Percentiles rank a stretch among this genome's conserved stretches.
These are phyloP conservation scores for Lepidium campestre DNA, from an alignment of 441 rosid species.

Conservation along the genomic window DNA sequence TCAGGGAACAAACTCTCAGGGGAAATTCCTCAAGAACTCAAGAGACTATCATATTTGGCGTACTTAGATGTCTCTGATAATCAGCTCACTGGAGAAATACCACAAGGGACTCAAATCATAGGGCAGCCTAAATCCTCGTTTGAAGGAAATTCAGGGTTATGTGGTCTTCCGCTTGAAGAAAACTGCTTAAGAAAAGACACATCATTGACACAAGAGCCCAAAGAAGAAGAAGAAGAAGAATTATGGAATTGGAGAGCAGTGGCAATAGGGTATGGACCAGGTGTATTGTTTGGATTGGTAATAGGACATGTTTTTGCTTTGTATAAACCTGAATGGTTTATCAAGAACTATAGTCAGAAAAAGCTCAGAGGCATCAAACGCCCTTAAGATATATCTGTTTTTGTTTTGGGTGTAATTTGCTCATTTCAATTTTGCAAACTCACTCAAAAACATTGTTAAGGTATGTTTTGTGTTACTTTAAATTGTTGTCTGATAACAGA, in stretches of 20 bases:
- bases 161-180: conserved; percentile 14
- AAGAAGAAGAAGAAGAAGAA: not conserved
- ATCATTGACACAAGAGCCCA: not conserved
- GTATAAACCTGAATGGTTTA: not conserved
- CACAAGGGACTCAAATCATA: conserved; percentile 29
- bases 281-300: conserved; percentile 8
- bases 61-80: conserved; percentile 26
- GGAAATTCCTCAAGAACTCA: conserved; percentile 26
- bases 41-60: conserved; percentile 26
- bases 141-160: conserved; percentile 4
- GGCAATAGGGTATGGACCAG: not conserved
- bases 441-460: no score
- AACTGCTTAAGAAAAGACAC: not conserved
- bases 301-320: not conserved
- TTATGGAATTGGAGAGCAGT: conserved; percentile 2
- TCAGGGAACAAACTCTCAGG: conserved; percentile 18
- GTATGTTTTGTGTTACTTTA: not conserved
- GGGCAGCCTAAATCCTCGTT: conserved; percentile 7
- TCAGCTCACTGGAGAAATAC: conserved; percentile 28
- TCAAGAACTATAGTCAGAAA: not conserved
- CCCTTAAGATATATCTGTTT: no score
- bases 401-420: no score
- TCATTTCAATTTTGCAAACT: no score
- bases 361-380: not conserved
- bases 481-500: not conserved